Percentiles rank a stretch among this genome's conserved stretches.
Conservation (phyloP, 805 yeast species). For the Dipodascus albidus region DNA sequence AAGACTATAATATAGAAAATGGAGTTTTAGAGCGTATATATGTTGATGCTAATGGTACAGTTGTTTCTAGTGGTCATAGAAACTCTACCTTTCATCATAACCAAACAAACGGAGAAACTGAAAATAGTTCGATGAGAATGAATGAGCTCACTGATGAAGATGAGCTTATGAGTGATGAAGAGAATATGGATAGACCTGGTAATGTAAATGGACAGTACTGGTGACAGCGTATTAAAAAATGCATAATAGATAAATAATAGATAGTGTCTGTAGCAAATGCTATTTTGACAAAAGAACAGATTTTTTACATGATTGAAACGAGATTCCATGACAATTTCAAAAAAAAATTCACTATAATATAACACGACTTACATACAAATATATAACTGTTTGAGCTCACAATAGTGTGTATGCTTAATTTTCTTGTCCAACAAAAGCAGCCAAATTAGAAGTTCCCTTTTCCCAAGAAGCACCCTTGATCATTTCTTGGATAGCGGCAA, state of each 20-base stretch:
- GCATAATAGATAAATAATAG: too few species aligned
- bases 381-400: too few species aligned
- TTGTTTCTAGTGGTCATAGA: neutral
- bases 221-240: neutral
- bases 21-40: neutral
- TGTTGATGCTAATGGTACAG: neutral
- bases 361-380: too few species aligned
- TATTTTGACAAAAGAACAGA: too few species aligned
- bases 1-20: neutral
- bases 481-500: constrained; percentile 59
- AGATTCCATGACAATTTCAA: too few species aligned
- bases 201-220: neutral
- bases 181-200: neutral
- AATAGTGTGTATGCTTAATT: too few species aligned
- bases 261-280: too few species aligned
- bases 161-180: neutral
- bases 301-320: too few species aligned
- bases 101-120: neutral
- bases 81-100: too few species aligned
- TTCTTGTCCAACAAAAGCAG: neutral
- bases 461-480: constrained; percentile 72
- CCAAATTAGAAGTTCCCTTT: constrained; percentile 50
- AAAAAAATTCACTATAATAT: too few species aligned
- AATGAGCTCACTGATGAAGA: neutral
- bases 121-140: neutral